Evolutionary conservation across 768 basidiomycete genomes (phyloP).

Genomic region (Tricholomella constricta): DNA sequence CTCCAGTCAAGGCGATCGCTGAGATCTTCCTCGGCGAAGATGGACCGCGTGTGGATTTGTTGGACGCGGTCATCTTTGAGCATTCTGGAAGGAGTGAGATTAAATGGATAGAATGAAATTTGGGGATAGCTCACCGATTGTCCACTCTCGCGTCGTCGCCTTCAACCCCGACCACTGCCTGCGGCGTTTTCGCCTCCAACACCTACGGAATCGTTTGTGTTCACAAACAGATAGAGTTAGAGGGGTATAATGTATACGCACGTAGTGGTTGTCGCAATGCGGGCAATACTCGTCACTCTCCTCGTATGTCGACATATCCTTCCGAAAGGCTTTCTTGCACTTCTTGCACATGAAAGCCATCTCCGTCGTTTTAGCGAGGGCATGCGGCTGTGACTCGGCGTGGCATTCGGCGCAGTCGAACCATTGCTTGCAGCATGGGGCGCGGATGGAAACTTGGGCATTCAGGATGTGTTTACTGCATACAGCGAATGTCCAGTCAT

Average conservation of each 20-base stretch:
- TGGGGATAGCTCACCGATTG: slow-evolving; percentile 58
- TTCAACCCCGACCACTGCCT: slow-evolving; percentile 83
- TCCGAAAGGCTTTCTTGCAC: slow-evolving; percentile 90
- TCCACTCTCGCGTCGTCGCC: slow-evolving; percentile 91
- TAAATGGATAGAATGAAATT: not conserved
- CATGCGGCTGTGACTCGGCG: slow-evolving; percentile 77
- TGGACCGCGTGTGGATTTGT: slow-evolving; percentile 46
- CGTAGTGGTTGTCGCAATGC: slow-evolving; percentile 98
- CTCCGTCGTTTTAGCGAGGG: slow-evolving; percentile 73
- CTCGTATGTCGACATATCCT: slow-evolving; percentile 90
- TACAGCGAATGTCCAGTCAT: slow-evolving; percentile 21
- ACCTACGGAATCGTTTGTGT: slow-evolving; percentile 51
- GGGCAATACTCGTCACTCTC: slow-evolving; percentile 99
- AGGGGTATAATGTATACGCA: slow-evolving; percentile 40
- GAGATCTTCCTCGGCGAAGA: slow-evolving; percentile 20
- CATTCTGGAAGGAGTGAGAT: slow-evolving; percentile 54
- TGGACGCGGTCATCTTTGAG: slow-evolving; percentile 85
- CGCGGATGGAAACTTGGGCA: slow-evolving; percentile 93
- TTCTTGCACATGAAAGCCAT: slow-evolving; percentile 51
- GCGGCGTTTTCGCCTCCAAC: slow-evolving; percentile 88
- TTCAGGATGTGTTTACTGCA: slow-evolving; percentile 94
- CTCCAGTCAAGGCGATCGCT: slow-evolving; percentile 19
- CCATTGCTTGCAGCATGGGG: slow-evolving; percentile 98
- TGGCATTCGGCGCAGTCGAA: slow-evolving; percentile 98
- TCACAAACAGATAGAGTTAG: not conserved